Evolutionary conservation across 116 monocot species (phyloP).

Genomic region (Trichopus zeylanicus): DNA sequence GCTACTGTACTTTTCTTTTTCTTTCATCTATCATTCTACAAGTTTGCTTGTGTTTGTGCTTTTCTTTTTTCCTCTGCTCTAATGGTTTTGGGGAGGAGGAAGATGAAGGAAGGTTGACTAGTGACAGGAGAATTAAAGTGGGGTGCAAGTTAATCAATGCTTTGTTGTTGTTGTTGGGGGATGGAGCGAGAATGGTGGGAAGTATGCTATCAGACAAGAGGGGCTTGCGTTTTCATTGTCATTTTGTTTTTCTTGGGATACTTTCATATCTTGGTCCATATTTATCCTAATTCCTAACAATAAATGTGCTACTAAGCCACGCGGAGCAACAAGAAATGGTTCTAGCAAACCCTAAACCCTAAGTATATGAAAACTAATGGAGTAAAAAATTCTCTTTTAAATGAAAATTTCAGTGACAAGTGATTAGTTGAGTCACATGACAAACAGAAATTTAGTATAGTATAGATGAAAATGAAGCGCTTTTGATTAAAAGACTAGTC

Average conservation of each 20-base stretch:
- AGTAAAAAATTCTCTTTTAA: too few relatives aligned
- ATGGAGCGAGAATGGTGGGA: background rate
- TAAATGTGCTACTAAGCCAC: too few relatives aligned
- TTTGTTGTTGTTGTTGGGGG: background rate
- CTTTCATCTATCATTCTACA: background rate
- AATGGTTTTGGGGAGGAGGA: too few relatives aligned
- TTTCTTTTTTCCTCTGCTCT: background rate
- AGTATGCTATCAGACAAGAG: background rate
- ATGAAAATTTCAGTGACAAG: background rate
- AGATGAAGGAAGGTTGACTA: constrained; percentile 9
- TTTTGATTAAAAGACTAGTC: background rate
- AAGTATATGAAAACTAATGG: too few relatives aligned
- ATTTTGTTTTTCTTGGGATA: too few relatives aligned
- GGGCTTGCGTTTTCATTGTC: background rate
- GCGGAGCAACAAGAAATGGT: too few relatives aligned
- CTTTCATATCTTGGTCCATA: too few relatives aligned
- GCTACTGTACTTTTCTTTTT: constrained; percentile 8
- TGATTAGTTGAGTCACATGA: background rate
- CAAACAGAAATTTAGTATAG: background rate
- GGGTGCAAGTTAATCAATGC: constrained; percentile 5
- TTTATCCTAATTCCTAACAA: too few relatives aligned
- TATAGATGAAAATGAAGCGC: background rate
- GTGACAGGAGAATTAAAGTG: background rate
- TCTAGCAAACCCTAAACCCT: too few relatives aligned
- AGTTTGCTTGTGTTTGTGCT: background rate